Evolutionary conservation across 768 basidiomycete genomes (phyloP), one percentile per base, ranked within the genome.

Genomic region (Calocybe cyanea): DNA sequence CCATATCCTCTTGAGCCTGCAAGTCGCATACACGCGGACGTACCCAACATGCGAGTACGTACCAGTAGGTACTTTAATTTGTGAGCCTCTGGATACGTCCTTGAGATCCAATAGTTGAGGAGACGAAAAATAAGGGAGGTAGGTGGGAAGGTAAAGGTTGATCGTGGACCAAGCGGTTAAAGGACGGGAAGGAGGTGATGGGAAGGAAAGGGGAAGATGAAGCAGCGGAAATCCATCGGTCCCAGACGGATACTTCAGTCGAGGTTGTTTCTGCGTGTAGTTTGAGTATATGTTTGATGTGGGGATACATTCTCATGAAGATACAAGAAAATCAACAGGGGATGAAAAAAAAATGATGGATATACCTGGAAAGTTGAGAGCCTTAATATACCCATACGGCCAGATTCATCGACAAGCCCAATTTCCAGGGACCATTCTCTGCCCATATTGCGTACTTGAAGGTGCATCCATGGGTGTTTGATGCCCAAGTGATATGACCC

Each of bases 321-420:
- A n/a, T n/a, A n/a, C 14, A 48, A 45, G 9, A 40, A 21, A 7
- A 23, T n/a, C n/a, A n/a, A n/a, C n/a, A n/a, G n/a, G 25, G 25
- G 5, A 28, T 11, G 25, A 28, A 28, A 28, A 28, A 28, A 28
- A 28, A 28, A 28, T 28, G 20, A 25, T 14, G 25, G 24, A 43
- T 35, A 38, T 52, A 91, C 88, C 84, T 90, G 88, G 52, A 91
- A 91, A 5, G 89, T 90, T 18, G 87, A 87, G 52, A 81, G 75
- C 25, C 87, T 71, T 28, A 88, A 59, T 41, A 77, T 61, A 2
- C 88, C 87, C 51, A 68, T 68, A 47, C 76, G 70, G 11, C 81
- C 79, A 10, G 63, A 61, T 44, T 72, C 73, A 66, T 91, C 88
- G 43, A 81, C 77, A 21, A 91, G 55, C 5, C 87, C 87, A 14